phyloP scores from a whole-genome alignment of 2,329 filamentous ascomycete species.

The Fonsecaea pedrosoi region DNA sequence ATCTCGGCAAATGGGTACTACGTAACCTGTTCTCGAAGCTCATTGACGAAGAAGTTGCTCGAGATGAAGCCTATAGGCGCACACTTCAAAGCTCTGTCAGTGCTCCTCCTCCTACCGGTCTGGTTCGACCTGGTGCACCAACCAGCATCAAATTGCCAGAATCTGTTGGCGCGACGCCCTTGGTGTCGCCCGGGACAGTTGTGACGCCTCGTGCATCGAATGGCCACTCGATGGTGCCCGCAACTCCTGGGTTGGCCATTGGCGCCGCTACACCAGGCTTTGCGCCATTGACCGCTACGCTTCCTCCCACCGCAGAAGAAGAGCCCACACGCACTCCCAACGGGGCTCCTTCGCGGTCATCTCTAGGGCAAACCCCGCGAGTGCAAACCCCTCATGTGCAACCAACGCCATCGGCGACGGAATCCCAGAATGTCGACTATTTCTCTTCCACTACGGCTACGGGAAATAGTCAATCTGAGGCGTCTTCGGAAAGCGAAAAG shows the following conservation, averaged over 20 bases:
- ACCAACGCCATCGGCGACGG: conserved; percentile 61
- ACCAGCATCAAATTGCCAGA: conserved; percentile 35
- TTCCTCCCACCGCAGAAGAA: conserved; percentile 45
- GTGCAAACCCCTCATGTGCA: conserved; percentile 44
- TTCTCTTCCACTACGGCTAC: conserved; percentile 69
- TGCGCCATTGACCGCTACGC: conserved; percentile 40
- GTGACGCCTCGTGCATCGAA: conserved; percentile 68
- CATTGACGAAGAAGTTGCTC: conserved; percentile 86
- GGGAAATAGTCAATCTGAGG: conserved; percentile 54
- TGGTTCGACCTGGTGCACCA: conserved; percentile 37
- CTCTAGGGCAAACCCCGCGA: conserved; percentile 1
- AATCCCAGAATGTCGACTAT: conserved; percentile 63
- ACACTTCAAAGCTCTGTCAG: conserved; percentile 66
- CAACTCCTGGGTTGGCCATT: conserved; percentile 79
- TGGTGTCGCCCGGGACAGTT: conserved; percentile 30
- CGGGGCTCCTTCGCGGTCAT: conserved; percentile 52
- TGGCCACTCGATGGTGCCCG: conserved; percentile 65
- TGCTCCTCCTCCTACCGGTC: conserved; percentile 56
- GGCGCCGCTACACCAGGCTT: conserved; percentile 72
- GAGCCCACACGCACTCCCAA: conserved; percentile 42
- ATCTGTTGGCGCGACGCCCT: conserved; percentile 24
- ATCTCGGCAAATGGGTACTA: conserved; percentile 94
- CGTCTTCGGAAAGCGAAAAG: conserved; percentile 57
- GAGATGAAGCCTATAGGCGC: conserved; percentile 76
- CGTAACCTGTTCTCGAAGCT: conserved; percentile 89